These are phyloP conservation scores for Maudiozyma pseudohumilis DNA, from an alignment of 805 yeast genomes.

Conservation along the genomic window DNA sequence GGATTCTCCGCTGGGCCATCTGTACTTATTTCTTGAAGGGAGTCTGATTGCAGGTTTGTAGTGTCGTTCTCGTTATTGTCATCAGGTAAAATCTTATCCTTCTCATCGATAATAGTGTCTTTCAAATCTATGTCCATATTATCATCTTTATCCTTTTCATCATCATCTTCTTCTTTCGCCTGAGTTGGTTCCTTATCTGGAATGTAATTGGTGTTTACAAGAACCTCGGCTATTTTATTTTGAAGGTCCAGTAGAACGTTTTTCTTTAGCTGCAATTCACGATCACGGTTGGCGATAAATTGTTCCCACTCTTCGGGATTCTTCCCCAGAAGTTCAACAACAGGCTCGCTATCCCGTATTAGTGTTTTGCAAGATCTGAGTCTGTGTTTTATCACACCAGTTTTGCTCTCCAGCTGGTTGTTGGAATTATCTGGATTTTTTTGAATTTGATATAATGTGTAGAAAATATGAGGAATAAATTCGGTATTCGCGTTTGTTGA, in stretches of 20 bases:
- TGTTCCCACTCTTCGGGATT: conserved; percentile 25
- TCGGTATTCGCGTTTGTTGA: conserved; percentile 12
- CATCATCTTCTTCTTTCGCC: not conserved
- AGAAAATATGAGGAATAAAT: conserved; percentile 28
- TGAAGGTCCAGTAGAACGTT: conserved; percentile 11
- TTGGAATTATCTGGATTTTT: conserved; percentile 26
- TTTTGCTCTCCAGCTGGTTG: conserved; percentile 24
- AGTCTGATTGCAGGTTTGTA: not conserved
- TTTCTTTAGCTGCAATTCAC: conserved; percentile 21
- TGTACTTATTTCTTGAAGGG: not conserved
- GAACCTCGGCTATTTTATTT: conserved; percentile 5
- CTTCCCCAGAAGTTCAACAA: conserved; percentile 18
- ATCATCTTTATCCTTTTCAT: not conserved
- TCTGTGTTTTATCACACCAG: conserved; percentile 26
- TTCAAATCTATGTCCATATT: not conserved
- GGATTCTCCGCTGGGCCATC: not conserved
- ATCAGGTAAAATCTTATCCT: not conserved
- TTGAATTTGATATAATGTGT: conserved; percentile 24
- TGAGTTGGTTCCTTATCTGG: not conserved
- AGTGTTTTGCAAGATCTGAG: conserved; percentile 22
- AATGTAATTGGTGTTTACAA: not conserved
- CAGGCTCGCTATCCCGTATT: conserved; percentile 24
- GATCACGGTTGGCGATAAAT: conserved; percentile 14
- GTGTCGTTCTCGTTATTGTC: not conserved
- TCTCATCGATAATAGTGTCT: not conserved